These are phyloP conservation scores for Cetradonia linearis DNA, from an alignment of 495 filamentous ascomycete genomes.

Conservation along the genomic window DNA sequence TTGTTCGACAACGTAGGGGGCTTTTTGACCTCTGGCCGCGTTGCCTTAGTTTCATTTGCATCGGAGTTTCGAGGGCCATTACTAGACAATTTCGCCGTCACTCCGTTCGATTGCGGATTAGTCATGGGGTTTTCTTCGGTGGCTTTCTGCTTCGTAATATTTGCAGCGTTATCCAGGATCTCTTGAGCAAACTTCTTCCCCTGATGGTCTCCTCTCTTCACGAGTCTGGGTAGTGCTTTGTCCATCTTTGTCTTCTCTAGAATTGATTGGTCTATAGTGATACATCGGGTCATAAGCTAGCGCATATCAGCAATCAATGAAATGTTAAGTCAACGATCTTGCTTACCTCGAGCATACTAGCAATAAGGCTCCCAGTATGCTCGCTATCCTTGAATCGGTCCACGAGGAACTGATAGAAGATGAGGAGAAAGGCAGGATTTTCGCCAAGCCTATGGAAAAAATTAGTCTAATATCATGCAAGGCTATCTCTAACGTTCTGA, in stretches of 20 bases:
- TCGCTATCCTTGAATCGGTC: conserved; percentile 58
- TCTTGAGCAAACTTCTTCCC: conserved; percentile 48
- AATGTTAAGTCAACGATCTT: neutral
- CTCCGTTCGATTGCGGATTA: conserved; percentile 23
- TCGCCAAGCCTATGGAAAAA: conserved; percentile 43
- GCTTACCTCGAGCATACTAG: conserved; percentile 52
- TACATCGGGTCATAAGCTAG: conserved; percentile 53
- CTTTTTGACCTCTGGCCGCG: conserved; percentile 39
- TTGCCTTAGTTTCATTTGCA: conserved; percentile 39
- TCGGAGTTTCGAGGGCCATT: conserved; percentile 26
- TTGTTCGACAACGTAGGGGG: conserved; percentile 30
- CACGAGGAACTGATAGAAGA: conserved; percentile 53
- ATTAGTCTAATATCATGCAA: neutral
- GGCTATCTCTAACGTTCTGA: neutral
- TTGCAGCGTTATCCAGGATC: conserved; percentile 47
- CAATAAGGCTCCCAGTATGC: conserved; percentile 50
- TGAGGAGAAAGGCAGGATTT: conserved; percentile 44
- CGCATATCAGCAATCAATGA: conserved; percentile 18
- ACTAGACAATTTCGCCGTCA: conserved; percentile 25
- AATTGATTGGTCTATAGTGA: conserved; percentile 50
- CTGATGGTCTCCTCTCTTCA: conserved; percentile 55
- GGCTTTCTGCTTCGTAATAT: conserved; percentile 42
- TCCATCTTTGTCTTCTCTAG: conserved; percentile 59
- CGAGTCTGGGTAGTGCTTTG: conserved; percentile 49
- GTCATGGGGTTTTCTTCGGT: conserved; percentile 30